Evolutionary conservation across 805 yeast genomes (phyloP).

Genomic region (Wickerhamiella brachini): DNA sequence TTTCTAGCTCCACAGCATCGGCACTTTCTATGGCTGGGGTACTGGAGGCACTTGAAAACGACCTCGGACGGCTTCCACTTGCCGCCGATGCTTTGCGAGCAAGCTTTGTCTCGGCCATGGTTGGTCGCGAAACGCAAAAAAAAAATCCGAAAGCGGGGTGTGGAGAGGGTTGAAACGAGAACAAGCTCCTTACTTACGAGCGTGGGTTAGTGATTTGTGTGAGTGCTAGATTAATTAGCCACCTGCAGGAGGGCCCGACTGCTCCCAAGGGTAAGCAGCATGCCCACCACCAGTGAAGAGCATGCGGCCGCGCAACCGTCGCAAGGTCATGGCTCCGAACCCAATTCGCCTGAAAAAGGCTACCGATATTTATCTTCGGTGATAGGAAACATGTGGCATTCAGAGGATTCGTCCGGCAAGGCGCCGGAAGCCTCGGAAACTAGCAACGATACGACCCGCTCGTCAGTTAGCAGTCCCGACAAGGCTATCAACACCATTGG

Average conservation of each 20-base stretch:
- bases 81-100: background rate
- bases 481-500: slow-evolving; percentile 1
- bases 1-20: background rate
- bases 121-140: background rate
- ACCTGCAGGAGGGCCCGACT: no score
- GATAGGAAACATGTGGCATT: background rate
- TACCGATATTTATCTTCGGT: background rate
- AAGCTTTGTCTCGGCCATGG: background rate
- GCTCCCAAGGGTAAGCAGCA: background rate
- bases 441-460: no score
- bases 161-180: no score
- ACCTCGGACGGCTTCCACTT: background rate
- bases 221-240: no score
- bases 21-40: background rate
- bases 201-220: no score
- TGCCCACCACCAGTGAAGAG: background rate
- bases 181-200: no score
- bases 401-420: background rate
- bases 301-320: background rate
- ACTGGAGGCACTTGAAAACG: background rate
- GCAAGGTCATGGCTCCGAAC: background rate
- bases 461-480: background rate
- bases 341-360: background rate
- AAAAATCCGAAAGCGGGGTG: background rate
- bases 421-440: background rate